Evolutionary conservation across 1,139 yeast species (phyloP), one percentile per base, ranked within the genome.

Genomic region (Suhomyces yuchorum): DNA sequence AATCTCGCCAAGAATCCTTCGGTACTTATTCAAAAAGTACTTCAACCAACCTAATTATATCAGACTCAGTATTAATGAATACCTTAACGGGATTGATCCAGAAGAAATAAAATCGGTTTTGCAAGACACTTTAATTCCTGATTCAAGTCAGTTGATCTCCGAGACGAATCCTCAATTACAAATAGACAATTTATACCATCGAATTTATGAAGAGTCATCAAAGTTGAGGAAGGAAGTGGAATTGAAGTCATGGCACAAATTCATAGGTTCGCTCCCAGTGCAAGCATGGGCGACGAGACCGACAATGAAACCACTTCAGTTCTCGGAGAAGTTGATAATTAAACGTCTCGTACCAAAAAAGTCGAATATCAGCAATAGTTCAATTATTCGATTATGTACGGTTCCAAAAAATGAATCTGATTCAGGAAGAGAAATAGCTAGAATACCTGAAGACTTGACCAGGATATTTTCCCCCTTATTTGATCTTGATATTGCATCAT

Each of bases 241-340:
- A 18, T 45, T 47, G 18, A 45, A 37, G 23, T 43, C 51, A 34
- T 68, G 74, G 73, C 56, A 54, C 26, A 58, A 67, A 37, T 85
- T 75, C 57, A 72, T 90, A 20, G 97, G 97, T 0, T 76, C 90
- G 1, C 58, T 89, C 23, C 85, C 84, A 52, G 81, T 87, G 0
- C 84, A 82, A 46, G 92, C 90, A 1, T 86, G 92, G 88, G 91
- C 96, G 8, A 89, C 96, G 0, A 70, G 96, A 43, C 89, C 95
- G 0, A 85, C 88, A 0, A 57, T 75, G 37, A 71, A 70, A 40
- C 77, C 84, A 0, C 66, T 85, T 6, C 61, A 73, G 44, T 81
- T 78, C 60, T 78, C 80, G 15, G 80, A 86, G 34, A 64, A 59
- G 22, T 61, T 85, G 40, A 62, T 68, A 5, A 60, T 86, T 11